Base-by-base conservation (phyloP, 2,329 filamentous ascomycete species). In the Xylogone sp. region DNA sequence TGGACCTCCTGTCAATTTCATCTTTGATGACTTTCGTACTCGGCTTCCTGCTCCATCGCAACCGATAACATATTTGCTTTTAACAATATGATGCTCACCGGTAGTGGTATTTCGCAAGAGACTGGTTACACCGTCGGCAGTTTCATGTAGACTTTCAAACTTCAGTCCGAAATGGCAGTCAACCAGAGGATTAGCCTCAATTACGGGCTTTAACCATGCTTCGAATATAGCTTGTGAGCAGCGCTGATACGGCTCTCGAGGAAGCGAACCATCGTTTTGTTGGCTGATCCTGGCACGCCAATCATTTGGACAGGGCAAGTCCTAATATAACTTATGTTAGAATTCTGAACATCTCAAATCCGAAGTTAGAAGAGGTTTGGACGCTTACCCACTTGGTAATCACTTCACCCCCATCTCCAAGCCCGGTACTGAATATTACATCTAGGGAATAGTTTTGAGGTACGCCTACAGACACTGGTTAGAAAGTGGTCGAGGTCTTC, bases 31-130 rank as follows among this genome's bases (percentile, higher is more conserved):
- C 21, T 43, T 54, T 31, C 54, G 29, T 22, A 56, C 51, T 2
- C 64, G 69, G 0, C 75, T 79, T 8, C 71, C 69, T 1, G 74
- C 74, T 2, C 77, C 77, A 42, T 81, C 77, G 2, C 75, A 75
- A 1, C 74, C 77, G 2, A 78, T 68, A 7, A 71, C 69, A 47
- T 75, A 81, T 2, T 59, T 53, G 1, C 55, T 55, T 20, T 45
- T 50, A 18, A 69, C 48, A 2, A 39, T 47, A 43, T 62, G 54
- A 18, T 54, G 44, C 20, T 60, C 13, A 29, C 2, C 59, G 58
- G n/a, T 54, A 21, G 2, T 43, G 5, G 34, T 39, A 59, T 3
- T 58, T 49, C 19, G 61, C 52, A 2, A 52, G 57, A 7, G 55
- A 16, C 18, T 24, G 13, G 13, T 18, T 20, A 56, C 51, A 2